A percentile compares a stretch with the other conserved stretches of the same genome.
Conservation (phyloP, 805 yeast genomes). For the Maudiozyma pseudohumilis region DNA sequence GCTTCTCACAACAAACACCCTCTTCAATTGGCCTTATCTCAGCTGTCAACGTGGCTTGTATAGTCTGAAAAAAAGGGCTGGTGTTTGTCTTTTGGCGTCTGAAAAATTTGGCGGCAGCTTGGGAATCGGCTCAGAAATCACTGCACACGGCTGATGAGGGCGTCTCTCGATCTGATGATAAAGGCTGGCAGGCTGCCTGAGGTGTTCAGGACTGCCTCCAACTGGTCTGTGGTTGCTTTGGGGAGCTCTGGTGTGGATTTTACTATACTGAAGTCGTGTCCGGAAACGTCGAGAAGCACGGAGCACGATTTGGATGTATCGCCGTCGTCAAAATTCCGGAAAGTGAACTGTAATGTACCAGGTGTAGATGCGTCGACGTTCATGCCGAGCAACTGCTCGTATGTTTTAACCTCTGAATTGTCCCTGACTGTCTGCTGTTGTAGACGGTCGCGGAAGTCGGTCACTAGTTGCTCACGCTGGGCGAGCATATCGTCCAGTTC, state of each 20-base stretch:
- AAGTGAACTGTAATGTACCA: slow-evolving; percentile 35
- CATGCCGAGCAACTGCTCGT: slow-evolving; percentile 47
- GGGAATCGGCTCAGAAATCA: no score
- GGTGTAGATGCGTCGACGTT: slow-evolving; percentile 42
- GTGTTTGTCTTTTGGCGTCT: no score
- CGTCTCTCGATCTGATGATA: slow-evolving; percentile 13
- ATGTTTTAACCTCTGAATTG: slow-evolving; percentile 41
- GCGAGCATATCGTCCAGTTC: slow-evolving; percentile 29
- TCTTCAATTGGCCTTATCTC: no score
- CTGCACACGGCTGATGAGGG: slow-evolving; percentile 5
- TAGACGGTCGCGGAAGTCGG: slow-evolving; percentile 29
- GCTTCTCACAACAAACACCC: no score
- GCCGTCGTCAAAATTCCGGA: slow-evolving; percentile 38
- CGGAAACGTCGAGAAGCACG: slow-evolving; percentile 38
- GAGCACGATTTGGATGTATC: slow-evolving; percentile 35
- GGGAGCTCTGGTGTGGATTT: slow-evolving; percentile 33
- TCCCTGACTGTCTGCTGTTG: slow-evolving; percentile 38
- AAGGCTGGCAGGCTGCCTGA: slow-evolving; percentile 14
- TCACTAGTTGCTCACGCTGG: slow-evolving; percentile 27
- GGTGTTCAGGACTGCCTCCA: slow-evolving; percentile 9
- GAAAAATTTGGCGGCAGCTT: no score
- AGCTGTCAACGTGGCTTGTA: no score
- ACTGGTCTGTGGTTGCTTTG: slow-evolving; percentile 7
- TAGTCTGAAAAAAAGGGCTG: no score
- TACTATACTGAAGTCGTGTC: slow-evolving; percentile 31